These are phyloP conservation scores for Candida xiaguanensis DNA, from an alignment of 805 yeast species.

Conservation along the genomic window DNA sequence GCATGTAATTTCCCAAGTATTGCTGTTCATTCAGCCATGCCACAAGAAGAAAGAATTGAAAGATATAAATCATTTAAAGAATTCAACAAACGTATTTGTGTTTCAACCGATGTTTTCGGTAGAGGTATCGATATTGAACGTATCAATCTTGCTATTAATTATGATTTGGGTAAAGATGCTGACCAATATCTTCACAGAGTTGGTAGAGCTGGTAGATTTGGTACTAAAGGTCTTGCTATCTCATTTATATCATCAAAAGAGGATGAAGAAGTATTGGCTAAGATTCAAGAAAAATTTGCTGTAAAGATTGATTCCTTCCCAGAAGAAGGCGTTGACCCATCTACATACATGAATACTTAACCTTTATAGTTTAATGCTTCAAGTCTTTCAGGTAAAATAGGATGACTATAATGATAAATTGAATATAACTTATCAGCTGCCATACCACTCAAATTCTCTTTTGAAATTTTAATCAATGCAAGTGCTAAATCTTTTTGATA, in stretches of 20 bases:
- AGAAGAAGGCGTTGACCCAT: conserved; percentile 95
- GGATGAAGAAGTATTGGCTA: conserved; percentile 84
- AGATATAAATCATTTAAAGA: conserved; percentile 95
- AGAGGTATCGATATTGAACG: conserved; percentile 99
- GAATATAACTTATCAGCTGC: conserved; percentile 89
- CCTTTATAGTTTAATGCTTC: conserved; percentile 58
- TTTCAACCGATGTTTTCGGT: conserved; percentile 96
- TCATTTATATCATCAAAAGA: conserved; percentile 83
- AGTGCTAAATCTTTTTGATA: conserved; percentile 62
- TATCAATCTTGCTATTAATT: conserved; percentile 95
- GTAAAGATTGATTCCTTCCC: conserved; percentile 95
- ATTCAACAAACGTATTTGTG: conserved; percentile 98
- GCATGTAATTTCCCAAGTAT: conserved; percentile 96
- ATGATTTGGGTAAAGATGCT: conserved; percentile 93
- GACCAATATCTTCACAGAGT: conserved; percentile 99
- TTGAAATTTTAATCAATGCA: conserved; percentile 72
- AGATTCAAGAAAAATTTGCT: conserved; percentile 96
- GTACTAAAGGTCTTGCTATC: conserved; percentile 96
- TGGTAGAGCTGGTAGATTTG: conserved; percentile 99
- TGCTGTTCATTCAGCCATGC: conserved; percentile 92
- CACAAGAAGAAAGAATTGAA: conserved; percentile 97
- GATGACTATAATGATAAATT: conserved; percentile 87
- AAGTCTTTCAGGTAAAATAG: conserved; percentile 86
- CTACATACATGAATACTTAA: conserved; percentile 94
- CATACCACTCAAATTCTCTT: conserved; percentile 79